Percentiles rank a stretch among this genome's conserved stretches.
These are phyloP conservation scores for Achaetomiella virescens DNA, from an alignment of 495 filamentous ascomycete genomes.

Conservation along the genomic window DNA sequence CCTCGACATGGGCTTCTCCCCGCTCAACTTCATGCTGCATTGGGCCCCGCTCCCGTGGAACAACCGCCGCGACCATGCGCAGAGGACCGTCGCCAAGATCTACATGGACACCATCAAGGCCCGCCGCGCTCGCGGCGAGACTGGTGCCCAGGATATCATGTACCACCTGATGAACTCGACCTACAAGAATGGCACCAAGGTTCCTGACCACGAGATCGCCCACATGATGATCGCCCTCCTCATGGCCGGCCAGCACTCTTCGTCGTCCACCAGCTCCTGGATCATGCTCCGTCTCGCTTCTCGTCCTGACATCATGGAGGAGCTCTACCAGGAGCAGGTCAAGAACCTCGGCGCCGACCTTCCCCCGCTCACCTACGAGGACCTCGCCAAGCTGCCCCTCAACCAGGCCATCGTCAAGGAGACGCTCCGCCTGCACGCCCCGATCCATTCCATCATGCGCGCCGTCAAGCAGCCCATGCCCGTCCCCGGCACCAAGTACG, in stretches of 20 bases:
- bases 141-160: conserved; percentile 65
- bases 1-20: conserved; percentile 75
- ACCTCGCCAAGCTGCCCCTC: conserved; percentile 62
- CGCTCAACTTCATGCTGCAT: conserved; percentile 80
- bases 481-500: conserved; percentile 69
- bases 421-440: conserved; percentile 71
- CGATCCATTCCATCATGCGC: conserved; percentile 81
- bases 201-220: conserved; percentile 76
- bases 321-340: conserved; percentile 70
- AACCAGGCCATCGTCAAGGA: conserved; percentile 70
- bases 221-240: conserved; percentile 90
- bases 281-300: conserved; percentile 74
- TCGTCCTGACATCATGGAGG: conserved; percentile 63
- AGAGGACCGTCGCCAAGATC: conserved; percentile 65
- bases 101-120: conserved; percentile 71
- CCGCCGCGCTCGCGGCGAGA: conserved; percentile 48
- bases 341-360: conserved; percentile 55
- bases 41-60: conserved; percentile 85
- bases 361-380: conserved; percentile 57
- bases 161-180: conserved; percentile 72
- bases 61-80: conserved; percentile 68
- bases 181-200: conserved; percentile 65
- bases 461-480: conserved; percentile 75
- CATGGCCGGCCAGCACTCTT: conserved; percentile 87
- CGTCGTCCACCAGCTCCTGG: conserved; percentile 74